Evolutionary conservation across 768 basidiomycete genomes (phyloP), one percentile per base, ranked within the genome.

Genomic region (Calocera cornea): DNA sequence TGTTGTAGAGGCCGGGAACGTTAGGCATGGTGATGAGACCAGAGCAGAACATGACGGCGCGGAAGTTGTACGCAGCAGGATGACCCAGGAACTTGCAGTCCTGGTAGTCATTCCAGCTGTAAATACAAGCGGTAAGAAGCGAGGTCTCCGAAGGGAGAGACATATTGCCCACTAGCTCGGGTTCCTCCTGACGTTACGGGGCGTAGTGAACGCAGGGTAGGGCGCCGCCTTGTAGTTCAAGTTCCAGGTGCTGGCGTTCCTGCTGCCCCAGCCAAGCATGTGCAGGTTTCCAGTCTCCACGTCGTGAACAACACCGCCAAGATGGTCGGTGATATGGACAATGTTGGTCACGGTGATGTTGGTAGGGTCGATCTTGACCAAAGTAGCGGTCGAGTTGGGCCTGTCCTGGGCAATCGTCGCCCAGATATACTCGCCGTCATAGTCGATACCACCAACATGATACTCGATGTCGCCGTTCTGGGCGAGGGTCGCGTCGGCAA

Each of bases 71-170:
- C 3, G 8, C 8, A 3, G 66, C 22, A 41, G 69, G 67, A 34
- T 68, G 64, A 27, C 69, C 69, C 1, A 70, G 41, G 64, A 65
- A 70, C 60, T 70, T 68, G 67, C 69, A 70, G 60, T 70, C 67
- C 49, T 68, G 67, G 54, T 66, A 68, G 65, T 68, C 67, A 27
- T 38, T 33, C 10, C 29, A 65, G 65, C n/a, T n/a, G n/a, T n/a
- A n/a, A n/a, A n/a, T n/a, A n/a, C n/a, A n/a, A n/a, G n/a, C n/a
- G n/a, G n/a, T n/a, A n/a, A n/a, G n/a, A n/a, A n/a, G n/a, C n/a
- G n/a, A n/a, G n/a, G n/a, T n/a, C n/a, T n/a, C n/a, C n/a, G n/a
- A n/a, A n/a, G n/a, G n/a, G n/a, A n/a, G n/a, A n/a, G n/a, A n/a
- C n/a, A n/a, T n/a, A n/a, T n/a, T n/a, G n/a, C n/a, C n/a, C n/a